A percentile compares a stretch with the other conserved stretches of the same genome.
Evolutionary conservation across 305 asterid species (phyloP).

Genomic region (Solanum hybrid): DNA sequence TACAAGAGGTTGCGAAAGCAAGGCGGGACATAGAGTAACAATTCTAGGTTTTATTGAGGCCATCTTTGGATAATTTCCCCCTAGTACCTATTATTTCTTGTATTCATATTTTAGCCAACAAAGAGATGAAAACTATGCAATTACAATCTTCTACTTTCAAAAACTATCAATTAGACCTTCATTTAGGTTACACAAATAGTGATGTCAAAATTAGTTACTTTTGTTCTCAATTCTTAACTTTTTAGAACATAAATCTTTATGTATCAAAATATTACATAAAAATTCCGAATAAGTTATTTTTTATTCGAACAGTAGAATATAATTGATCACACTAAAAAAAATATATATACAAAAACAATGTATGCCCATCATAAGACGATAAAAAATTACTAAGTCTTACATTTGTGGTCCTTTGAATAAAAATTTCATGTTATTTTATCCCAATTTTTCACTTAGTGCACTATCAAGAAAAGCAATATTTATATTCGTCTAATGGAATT

Average conservation of each 20-base stretch:
- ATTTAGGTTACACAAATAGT: background rate
- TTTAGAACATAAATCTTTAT: background rate
- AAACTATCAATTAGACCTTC: background rate
- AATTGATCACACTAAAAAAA: background rate
- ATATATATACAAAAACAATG: background rate
- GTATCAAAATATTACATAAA: background rate
- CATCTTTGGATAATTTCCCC: slow-evolving; percentile 13
- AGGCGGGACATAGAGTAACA: background rate
- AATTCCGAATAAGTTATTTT: too few species aligned
- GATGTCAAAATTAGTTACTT: background rate
- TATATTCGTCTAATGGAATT: background rate
- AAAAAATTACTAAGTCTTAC: too few species aligned
- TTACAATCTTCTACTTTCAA: background rate
- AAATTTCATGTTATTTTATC: background rate
- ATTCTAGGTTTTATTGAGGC: slow-evolving; percentile 14
- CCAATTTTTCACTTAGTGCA: background rate
- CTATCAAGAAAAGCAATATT: background rate
- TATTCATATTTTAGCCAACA: background rate
- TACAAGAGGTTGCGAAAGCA: background rate
- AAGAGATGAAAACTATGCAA: background rate
- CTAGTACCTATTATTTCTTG: background rate
- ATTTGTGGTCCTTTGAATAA: background rate
- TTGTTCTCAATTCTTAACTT: background rate
- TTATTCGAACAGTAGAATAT: background rate
- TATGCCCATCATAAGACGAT: background rate